Base-by-base conservation (phyloP, 2,329 filamentous ascomycete species). In the Sporothrix dimorphospora region DNA sequence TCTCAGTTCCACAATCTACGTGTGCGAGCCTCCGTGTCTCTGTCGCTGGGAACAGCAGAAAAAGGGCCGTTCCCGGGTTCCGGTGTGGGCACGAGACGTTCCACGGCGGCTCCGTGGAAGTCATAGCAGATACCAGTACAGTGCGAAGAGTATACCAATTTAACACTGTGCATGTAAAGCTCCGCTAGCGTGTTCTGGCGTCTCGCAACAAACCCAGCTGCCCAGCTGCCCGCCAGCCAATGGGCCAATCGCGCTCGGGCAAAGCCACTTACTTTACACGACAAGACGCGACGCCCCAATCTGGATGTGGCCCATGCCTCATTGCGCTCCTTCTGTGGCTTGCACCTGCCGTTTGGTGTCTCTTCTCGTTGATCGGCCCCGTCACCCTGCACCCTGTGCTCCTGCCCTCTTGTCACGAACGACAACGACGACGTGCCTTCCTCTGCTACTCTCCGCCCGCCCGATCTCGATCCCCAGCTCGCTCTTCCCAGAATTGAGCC, bases 181-280 rank as follows among this genome's bases (percentile, higher is more conserved):
- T 47, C 47, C 42, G 16, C 61, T 63, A 72, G 65, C 71, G 71
- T 72, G 71, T 72, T 67, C 45, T 53, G 34, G 59, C 51, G 51
- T 65, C 27, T n/a, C n/a, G 24, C 63, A 66, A 47, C 55, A 59
- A 49, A 49, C 45, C 12, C 27, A 7, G 53, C 69, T 59, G 57
- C 45, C 12, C 27, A 7, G 53, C 69, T 59, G 57, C 21, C 59
- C 49, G 47, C 30, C 68, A 19, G 42, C 4, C 19, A 27, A 24
- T 55, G 47, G 47, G 66, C 73, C 73, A 73, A 74, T 74, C 73
- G 70, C 65, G 67, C 5, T 59, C 27, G 16, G n/a, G 45, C 55
- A 51, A 70, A 59, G 47, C 72, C 65, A 55, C 72, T 53, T 69
- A 73, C 73, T 74, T 73, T 74, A 73, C 73, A 74, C 73, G 73